Percentiles rank a stretch among this genome's conserved stretches.
phyloP scores from a whole-genome alignment of 2,329 filamentous ascomycete genomes.

The Cladosporium sp. region DNA sequence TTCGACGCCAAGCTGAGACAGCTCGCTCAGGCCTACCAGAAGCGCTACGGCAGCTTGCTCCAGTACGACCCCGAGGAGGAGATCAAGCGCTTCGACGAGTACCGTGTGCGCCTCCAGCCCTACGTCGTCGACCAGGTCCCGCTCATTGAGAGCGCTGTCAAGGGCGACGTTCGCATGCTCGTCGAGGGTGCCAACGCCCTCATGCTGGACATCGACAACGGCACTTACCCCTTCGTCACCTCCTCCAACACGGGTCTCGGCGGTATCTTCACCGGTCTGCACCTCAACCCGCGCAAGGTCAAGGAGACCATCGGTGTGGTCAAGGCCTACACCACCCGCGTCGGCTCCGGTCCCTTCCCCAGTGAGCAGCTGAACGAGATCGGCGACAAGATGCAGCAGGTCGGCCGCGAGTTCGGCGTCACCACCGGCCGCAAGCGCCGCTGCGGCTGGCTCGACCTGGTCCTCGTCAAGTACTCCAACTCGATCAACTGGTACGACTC shows the following conservation, averaged over 20 bases:
- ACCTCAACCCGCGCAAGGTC: slow-evolving; percentile 57
- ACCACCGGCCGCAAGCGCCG: slow-evolving; percentile 57
- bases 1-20: slow-evolving; percentile 64
- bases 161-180: slow-evolving; percentile 55
- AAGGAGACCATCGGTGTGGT: slow-evolving; percentile 61
- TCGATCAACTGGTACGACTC: slow-evolving; percentile 63
- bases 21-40: slow-evolving; percentile 59
- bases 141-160: slow-evolving; percentile 58
- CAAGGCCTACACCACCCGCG: slow-evolving; percentile 61
- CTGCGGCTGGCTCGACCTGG: slow-evolving; percentile 63
- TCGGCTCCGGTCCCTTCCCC: slow-evolving; percentile 59
- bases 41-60: slow-evolving; percentile 63
- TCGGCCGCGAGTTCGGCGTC: slow-evolving; percentile 53
- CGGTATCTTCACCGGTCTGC: slow-evolving; percentile 60
- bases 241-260: slow-evolving; percentile 57
- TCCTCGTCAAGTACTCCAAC: slow-evolving; percentile 62
- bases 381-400: slow-evolving; percentile 53
- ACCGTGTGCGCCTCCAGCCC: slow-evolving; percentile 52
- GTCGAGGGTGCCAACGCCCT: slow-evolving; percentile 66
- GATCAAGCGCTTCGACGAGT: slow-evolving; percentile 56
- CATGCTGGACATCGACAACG: slow-evolving; percentile 63
- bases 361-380: slow-evolving; percentile 58
- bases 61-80: slow-evolving; percentile 67
- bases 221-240: slow-evolving; percentile 58
- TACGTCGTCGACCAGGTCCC: slow-evolving; percentile 64